phyloP scores from a whole-genome alignment of 2,329 filamentous ascomycete genomes.

The Xylariaceae sp. region DNA sequence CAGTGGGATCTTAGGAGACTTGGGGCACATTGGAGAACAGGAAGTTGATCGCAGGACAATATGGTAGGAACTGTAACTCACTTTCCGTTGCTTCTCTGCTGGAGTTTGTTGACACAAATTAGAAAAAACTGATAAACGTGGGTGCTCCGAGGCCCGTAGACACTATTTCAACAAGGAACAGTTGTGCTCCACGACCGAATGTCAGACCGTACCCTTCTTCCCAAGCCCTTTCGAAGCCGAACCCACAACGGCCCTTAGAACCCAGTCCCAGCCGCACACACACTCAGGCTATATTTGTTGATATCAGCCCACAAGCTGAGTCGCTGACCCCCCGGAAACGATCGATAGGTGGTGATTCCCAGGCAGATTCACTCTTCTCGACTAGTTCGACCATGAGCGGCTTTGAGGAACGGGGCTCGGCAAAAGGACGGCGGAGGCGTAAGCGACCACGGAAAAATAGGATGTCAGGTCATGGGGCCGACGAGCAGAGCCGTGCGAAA shows the following conservation, averaged over 20 bases:
- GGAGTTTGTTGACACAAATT: not conserved
- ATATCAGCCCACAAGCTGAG: not conserved
- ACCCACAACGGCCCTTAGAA: constrained; percentile 20
- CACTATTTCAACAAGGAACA: constrained; percentile 19
- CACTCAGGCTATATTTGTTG: constrained; percentile 14
- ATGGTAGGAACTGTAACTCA: constrained; percentile 16
- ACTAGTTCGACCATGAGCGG: constrained; percentile 8
- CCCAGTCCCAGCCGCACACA: constrained; percentile 4
- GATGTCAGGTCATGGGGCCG: not conserved
- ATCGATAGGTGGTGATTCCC: constrained; percentile 15
- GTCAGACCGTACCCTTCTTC: constrained; percentile 3
- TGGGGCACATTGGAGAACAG: not conserved
- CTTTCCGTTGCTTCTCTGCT: not conserved
- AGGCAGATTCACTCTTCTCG: constrained; percentile 17
- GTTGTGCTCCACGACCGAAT: constrained; percentile 3
- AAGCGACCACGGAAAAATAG: constrained; percentile 3
- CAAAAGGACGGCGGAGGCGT: constrained; percentile 4
- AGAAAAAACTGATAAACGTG: constrained; percentile 9
- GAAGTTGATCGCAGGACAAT: constrained; percentile 8
- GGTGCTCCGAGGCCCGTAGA: constrained; percentile 19
- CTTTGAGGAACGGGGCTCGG: constrained; percentile 13
- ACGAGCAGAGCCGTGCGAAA: not conserved
- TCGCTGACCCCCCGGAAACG: constrained; percentile 15
- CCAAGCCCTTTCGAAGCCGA: constrained; percentile 4
- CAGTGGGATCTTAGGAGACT: not conserved